Evolutionary conservation across 2,329 filamentous ascomycete genomes (phyloP).

Genomic region (Trematosphaeria pertusa): DNA sequence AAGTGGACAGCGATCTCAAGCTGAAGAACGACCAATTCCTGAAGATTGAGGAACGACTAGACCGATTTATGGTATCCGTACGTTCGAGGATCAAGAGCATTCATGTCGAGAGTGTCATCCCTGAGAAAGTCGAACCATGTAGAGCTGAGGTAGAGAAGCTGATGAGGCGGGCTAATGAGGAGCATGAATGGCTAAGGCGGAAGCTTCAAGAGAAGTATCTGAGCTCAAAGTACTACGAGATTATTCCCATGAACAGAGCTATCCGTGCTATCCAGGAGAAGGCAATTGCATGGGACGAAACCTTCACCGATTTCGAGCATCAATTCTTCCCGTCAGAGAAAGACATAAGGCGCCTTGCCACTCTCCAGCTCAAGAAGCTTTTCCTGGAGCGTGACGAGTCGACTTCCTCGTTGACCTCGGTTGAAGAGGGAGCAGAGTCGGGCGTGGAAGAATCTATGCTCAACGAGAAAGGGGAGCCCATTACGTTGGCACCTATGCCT

Average conservation of each 20-base stretch:
- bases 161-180: conserved; percentile 80
- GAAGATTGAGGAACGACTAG: conserved; percentile 81
- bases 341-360: conserved; percentile 90
- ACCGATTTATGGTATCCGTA: conserved; percentile 87
- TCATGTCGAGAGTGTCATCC: conserved; percentile 86
- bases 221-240: conserved; percentile 93
- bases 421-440: conserved; percentile 71
- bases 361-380: conserved; percentile 91
- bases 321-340: conserved; percentile 95
- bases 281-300: conserved; percentile 90
- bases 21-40: conserved; percentile 92
- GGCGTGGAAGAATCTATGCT: conserved; percentile 37
- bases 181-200: conserved; percentile 74
- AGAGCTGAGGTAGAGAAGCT: conserved; percentile 81
- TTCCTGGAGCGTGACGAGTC: conserved; percentile 88
- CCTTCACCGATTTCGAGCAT: conserved; percentile 88
- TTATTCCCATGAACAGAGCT: conserved; percentile 89
- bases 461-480: conserved; percentile 39
- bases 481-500: conserved; percentile 41
- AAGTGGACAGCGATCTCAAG: conserved; percentile 90
- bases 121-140: conserved; percentile 84
- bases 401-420: conserved; percentile 73
- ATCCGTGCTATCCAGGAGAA: conserved; percentile 91
- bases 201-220: conserved; percentile 91
- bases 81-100: conserved; percentile 85